Base-by-base conservation (phyloP, 106 monocot species). In the Xerophyta viscosa region DNA sequence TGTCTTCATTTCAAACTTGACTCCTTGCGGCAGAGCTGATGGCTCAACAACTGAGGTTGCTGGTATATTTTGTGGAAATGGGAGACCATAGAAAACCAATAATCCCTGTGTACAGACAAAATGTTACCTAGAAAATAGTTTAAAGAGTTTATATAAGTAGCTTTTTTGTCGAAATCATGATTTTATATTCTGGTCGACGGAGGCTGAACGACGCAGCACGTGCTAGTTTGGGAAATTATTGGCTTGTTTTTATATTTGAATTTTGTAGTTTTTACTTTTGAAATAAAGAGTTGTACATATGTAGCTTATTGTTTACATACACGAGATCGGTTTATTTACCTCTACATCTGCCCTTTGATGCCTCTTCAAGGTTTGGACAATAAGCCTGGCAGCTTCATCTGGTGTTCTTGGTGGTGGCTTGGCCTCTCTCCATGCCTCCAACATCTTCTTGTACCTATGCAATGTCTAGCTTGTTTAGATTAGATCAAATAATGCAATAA, bases 261-360 rank as follows among this genome's bases (percentile, higher is more conserved):
- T n/a, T n/a, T n/a, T n/a, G n/a, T n/a, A n/a, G n/a, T n/a, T n/a
- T n/a, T n/a, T n/a, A n/a, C n/a, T n/a, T n/a, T n/a, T n/a, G n/a
- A n/a, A n/a, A n/a, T n/a, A n/a, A n/a, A n/a, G n/a, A 39, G 15
- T 8, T 39, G 33, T 12, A 39, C 39, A 50, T 1, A 25, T 25
- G 6, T 3, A 52, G 3, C 1, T 54, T 27, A 12, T 10, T 10
- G 7, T 6, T 6, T 33, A 33, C 33, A 33, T 5, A 33, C 10
- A 33, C n/a, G 1, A 25, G 25, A 4, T 31, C n/a, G 18, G 20
- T 33, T 0, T 46, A 21, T 20, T 28, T 65, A 96, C 94, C 84
- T 85, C 67, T 6, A 89, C 89, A 64, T 89, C 89, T 5, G 89
- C 76, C 36, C 85, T 89, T 25, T 82, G 72, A 60, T 98, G 89